Evolutionary conservation across 2,329 filamentous ascomycete genomes (phyloP).

Genomic region (Aspergillus fructus): DNA sequence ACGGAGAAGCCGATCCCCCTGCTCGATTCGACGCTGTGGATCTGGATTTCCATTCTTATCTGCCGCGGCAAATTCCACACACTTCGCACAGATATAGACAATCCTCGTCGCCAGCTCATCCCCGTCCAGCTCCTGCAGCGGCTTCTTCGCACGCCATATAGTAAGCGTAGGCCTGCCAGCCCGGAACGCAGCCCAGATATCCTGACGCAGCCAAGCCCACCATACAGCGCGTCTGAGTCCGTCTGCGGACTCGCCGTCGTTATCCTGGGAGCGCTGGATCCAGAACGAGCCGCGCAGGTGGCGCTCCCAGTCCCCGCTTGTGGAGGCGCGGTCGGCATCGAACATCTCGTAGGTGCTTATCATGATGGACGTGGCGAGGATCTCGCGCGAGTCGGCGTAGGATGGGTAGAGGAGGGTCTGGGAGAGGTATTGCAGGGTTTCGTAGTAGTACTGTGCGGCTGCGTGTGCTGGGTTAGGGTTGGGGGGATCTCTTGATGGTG

Average conservation of each 20-base stretch:
- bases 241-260: constrained; percentile 57
- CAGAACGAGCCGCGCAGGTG: constrained; percentile 65
- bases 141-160: constrained; percentile 55
- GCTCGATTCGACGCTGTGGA: constrained; percentile 42
- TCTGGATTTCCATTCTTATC: constrained; percentile 38
- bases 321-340: constrained; percentile 39
- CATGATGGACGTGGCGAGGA: constrained; percentile 25
- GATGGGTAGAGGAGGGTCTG: constrained; percentile 57
- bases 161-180: constrained; percentile 56
- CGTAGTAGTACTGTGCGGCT: constrained; percentile 57
- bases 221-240: constrained; percentile 57
- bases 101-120: constrained; percentile 53
- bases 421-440: constrained; percentile 61
- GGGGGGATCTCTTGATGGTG: too few relatives aligned
- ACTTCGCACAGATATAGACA: constrained; percentile 54
- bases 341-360: constrained; percentile 26
- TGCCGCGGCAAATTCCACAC: constrained; percentile 53
- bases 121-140: constrained; percentile 47
- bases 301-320: constrained; percentile 57
- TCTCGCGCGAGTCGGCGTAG: constrained; percentile 54
- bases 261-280: constrained; percentile 61
- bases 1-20: constrained; percentile 45
- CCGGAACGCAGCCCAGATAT: constrained; percentile 63
- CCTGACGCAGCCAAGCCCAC: constrained; percentile 66
- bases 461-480: constrained; percentile 6